Conservation (phyloP, 2,329 filamentous ascomycete genomes). For the Fusarium compactum region DNA sequence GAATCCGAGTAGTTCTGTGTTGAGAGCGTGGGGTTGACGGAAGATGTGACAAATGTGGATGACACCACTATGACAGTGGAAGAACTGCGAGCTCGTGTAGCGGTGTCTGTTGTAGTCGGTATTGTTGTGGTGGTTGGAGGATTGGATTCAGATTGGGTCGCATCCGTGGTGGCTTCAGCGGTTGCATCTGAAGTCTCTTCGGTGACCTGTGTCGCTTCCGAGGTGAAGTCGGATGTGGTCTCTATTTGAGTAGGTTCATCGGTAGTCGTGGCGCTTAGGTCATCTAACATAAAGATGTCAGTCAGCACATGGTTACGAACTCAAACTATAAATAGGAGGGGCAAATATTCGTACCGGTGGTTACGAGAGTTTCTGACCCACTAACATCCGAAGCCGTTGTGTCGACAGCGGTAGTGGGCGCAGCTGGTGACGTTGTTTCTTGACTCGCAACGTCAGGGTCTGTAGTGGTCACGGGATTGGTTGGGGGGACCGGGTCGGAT, state of each 20-base stretch:
- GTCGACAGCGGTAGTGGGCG: conserved; percentile 32
- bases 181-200: conserved; percentile 27
- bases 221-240: conserved; percentile 32
- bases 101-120: conserved; percentile 25
- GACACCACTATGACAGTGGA: conserved; percentile 38
- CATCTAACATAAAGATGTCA: conserved; percentile 28
- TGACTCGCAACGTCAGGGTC: conserved; percentile 31
- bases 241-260: conserved; percentile 34
- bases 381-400: conserved; percentile 27
- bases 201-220: conserved; percentile 20
- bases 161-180: conserved; percentile 28
- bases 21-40: conserved; percentile 29
- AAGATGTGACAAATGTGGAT: conserved; percentile 37
- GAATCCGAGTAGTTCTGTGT: conserved; percentile 38
- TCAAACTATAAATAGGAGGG: conserved; percentile 25
- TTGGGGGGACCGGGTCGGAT: conserved; percentile 18
- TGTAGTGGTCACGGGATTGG: conserved; percentile 25
- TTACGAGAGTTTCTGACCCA: conserved; percentile 39
- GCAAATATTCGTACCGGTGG: conserved; percentile 41
- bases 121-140: conserved; percentile 23
- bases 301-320: conserved; percentile 33
- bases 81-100: conserved; percentile 31
- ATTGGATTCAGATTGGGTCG: conserved; percentile 13
- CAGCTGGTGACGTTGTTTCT: conserved; percentile 30
- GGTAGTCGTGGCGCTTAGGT: conserved; percentile 34